Conservation (phyloP, 805 yeast species). For the Pichia cabralensis region DNA sequence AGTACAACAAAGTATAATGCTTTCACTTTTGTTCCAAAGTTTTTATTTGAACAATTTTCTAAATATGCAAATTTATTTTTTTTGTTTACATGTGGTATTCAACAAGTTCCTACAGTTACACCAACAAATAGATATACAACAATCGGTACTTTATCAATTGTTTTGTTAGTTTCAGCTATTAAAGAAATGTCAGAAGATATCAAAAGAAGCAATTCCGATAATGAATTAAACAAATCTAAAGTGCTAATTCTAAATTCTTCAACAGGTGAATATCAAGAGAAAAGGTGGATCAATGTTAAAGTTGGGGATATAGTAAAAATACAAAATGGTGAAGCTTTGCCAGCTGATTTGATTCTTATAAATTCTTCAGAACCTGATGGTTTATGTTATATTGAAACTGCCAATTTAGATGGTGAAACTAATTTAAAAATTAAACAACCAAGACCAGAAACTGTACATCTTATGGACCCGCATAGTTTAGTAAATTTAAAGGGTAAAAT, state of each 20-base stretch:
- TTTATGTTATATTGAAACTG: constrained; percentile 92
- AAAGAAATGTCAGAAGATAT: constrained; percentile 88
- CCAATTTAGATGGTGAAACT: constrained; percentile 96
- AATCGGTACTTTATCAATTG: constrained; percentile 79
- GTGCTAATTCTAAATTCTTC: constrained; percentile 52
- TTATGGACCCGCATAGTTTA: constrained; percentile 57
- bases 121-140: constrained; percentile 97
- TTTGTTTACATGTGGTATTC: constrained; percentile 83
- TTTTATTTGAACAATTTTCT: constrained; percentile 91
- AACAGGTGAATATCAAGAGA: constrained; percentile 52
- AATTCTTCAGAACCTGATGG: constrained; percentile 98
- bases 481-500: constrained; percentile 47
- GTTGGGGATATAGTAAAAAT: constrained; percentile 91
- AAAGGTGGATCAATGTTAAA: constrained; percentile 75
- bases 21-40: constrained; percentile 91
- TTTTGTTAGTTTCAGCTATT: constrained; percentile 79
- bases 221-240: constrained; percentile 67
- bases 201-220: constrained; percentile 81
- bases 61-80: constrained; percentile 94
- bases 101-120: constrained; percentile 93
- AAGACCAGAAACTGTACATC: constrained; percentile 59
- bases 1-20: constrained; percentile 92
- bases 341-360: constrained; percentile 80
- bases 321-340: constrained; percentile 79
- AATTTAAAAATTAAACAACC: constrained; percentile 93